phyloP scores from a whole-genome alignment of 176 grass and related monocot species.

The Zizania latifolia region DNA sequence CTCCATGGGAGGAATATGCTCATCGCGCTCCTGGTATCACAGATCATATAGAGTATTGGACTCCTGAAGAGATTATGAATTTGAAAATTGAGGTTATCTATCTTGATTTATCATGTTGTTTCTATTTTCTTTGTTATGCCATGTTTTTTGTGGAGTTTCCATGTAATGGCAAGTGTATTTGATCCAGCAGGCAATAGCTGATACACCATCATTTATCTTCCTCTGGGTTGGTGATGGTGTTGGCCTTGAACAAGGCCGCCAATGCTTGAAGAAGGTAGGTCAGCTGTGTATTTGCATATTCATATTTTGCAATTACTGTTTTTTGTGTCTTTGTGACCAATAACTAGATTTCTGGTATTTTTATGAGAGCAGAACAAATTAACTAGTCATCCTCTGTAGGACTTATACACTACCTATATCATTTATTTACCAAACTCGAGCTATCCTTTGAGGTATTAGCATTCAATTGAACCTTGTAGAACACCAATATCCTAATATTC shows the following conservation, averaged over 20 bases:
- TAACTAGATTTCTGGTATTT: neutral
- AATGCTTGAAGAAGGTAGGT: conserved; percentile 70
- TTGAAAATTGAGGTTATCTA: conserved; percentile 84
- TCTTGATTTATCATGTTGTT: conserved; percentile 17
- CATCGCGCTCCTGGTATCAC: conserved; percentile 90
- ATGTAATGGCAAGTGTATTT: conserved; percentile 8
- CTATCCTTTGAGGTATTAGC: neutral
- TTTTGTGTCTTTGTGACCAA: neutral
- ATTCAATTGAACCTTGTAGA: neutral
- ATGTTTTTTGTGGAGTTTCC: conserved; percentile 6
- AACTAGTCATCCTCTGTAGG: neutral
- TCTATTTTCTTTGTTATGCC: neutral
- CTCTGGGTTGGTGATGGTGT: conserved; percentile 86
- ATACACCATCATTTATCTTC: conserved; percentile 87
- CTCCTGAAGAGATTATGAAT: conserved; percentile 79
- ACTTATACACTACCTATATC: neutral
- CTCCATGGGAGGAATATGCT: conserved; percentile 95
- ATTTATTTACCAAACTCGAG: neutral
- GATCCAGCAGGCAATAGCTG: conserved; percentile 55
- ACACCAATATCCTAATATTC: neutral
- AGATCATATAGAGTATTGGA: conserved; percentile 93
- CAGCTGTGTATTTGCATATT: neutral
- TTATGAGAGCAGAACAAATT: neutral
- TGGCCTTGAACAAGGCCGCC: conserved; percentile 71
- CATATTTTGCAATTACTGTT: neutral